A percentile compares a stretch with the other conserved stretches of the same genome.
These are phyloP conservation scores for Cordyceps cicadae DNA, from an alignment of 2,329 filamentous ascomycete genomes.

Conservation along the genomic window DNA sequence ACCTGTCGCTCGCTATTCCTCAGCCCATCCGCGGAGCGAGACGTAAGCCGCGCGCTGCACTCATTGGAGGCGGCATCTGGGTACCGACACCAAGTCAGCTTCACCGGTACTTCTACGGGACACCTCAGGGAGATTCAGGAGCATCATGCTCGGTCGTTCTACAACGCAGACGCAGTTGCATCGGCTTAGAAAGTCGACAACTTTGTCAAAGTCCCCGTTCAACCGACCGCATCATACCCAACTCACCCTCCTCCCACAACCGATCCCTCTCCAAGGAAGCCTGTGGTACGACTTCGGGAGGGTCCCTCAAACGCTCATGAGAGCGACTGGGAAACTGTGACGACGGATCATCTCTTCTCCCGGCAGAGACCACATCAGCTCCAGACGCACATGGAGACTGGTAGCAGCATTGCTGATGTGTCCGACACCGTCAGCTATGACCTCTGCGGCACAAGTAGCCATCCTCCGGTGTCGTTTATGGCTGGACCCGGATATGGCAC, in stretches of 20 bases:
- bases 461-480: not conserved
- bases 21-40: conserved; percentile 26
- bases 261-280: not conserved
- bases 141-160: conserved; percentile 23
- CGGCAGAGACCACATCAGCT: not conserved
- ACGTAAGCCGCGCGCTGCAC: conserved; percentile 34
- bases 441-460: not conserved
- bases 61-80: conserved; percentile 19
- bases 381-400: conserved; percentile 16
- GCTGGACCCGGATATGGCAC: not conserved
- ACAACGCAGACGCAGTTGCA: conserved; percentile 28
- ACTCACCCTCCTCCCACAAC: not conserved
- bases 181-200: conserved; percentile 34
- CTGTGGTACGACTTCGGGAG: not conserved
- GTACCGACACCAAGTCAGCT: conserved; percentile 12
- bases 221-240: not conserved
- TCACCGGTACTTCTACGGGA: not conserved
- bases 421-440: conserved; percentile 25
- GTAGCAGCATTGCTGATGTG: conserved; percentile 38
- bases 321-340: conserved; percentile 31
- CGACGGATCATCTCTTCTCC: conserved; percentile 19
- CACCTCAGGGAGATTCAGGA: not conserved
- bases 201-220: conserved; percentile 28
- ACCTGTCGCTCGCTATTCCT: conserved; percentile 8
- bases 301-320: conserved; percentile 15